Conservation (phyloP, 495 filamentous ascomycete species). For the Penicillium riverlandense region DNA sequence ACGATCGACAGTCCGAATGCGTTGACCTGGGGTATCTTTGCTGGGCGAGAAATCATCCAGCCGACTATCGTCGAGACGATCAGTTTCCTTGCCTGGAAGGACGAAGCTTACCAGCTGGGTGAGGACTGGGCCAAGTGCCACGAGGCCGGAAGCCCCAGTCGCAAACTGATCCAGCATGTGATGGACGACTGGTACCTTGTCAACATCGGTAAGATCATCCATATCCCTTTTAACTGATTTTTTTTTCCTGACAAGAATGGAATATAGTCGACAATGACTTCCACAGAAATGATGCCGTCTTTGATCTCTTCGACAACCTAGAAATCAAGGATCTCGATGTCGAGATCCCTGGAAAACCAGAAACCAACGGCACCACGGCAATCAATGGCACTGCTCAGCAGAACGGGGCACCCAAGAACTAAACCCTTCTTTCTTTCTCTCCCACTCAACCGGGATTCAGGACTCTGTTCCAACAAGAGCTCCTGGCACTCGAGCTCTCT, state of each 20-base stretch:
- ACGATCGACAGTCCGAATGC: slow-evolving; percentile 81
- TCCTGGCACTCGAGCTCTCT: not conserved
- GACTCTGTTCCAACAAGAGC: too few species aligned
- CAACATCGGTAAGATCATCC: slow-evolving; percentile 72
- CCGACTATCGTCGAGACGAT: slow-evolving; percentile 98
- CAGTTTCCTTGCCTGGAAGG: slow-evolving; percentile 98
- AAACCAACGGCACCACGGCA: slow-evolving; percentile 9
- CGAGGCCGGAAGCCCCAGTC: slow-evolving; percentile 67
- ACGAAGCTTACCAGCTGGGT: slow-evolving; percentile 90
- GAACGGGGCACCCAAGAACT: slow-evolving; percentile 24
- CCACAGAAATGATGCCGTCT: slow-evolving; percentile 68
- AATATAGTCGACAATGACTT: slow-evolving; percentile 89
- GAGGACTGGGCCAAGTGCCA: slow-evolving; percentile 93
- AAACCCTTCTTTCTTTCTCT: slow-evolving; percentile 3
- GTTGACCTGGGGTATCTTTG: slow-evolving; percentile 98
- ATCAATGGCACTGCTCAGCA: slow-evolving; percentile 10
- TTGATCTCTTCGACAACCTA: slow-evolving; percentile 77
- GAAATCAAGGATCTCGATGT: slow-evolving; percentile 56
- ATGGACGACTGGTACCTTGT: slow-evolving; percentile 90
- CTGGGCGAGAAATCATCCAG: slow-evolving; percentile 97
- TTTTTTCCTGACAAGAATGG: slow-evolving; percentile 13
- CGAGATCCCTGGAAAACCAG: slow-evolving; percentile 19
- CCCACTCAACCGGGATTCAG: slow-evolving; percentile 10
- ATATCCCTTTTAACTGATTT: not conserved
- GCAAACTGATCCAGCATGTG: slow-evolving; percentile 70